Conservation (phyloP, 2,329 filamentous ascomycete species). For the Ophiostoma australiae region DNA sequence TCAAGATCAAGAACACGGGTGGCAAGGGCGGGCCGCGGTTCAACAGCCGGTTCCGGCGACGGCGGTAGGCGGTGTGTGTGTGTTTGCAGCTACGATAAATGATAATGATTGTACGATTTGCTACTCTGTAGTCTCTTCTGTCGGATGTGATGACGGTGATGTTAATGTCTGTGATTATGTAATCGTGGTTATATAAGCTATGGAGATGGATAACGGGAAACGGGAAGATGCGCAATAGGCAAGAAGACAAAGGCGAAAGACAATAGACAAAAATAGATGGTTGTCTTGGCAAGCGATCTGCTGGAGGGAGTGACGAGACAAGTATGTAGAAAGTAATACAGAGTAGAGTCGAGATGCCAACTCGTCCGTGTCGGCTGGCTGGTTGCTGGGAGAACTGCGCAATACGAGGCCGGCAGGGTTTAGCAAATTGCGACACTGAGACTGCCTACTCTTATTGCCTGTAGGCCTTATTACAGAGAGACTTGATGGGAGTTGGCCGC, state of each 20-base stretch:
- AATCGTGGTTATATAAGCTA: background rate
- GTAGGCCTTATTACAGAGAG: no score
- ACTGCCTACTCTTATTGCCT: no score
- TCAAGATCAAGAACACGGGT: slow-evolving; percentile 59
- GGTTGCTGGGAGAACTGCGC: slow-evolving; percentile 23
- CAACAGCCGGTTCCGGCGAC: slow-evolving; percentile 53
- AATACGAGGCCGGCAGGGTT: background rate
- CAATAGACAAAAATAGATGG: no score
- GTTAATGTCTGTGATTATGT: background rate
- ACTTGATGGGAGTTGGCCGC: background rate
- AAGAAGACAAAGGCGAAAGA: background rate
- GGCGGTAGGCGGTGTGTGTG: slow-evolving; percentile 31
- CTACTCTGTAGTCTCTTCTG: background rate
- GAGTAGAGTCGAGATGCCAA: no score
- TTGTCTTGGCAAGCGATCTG: no score
- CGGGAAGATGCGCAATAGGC: background rate
- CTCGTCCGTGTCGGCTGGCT: background rate
- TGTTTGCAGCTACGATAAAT: background rate
- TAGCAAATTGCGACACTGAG: background rate
- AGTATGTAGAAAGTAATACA: no score
- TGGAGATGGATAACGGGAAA: no score
- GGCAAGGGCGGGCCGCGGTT: slow-evolving; percentile 57
- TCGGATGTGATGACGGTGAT: background rate
- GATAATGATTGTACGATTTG: background rate
- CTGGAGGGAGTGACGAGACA: background rate